A percentile compares a stretch with the other conserved stretches of the same genome.
These are phyloP conservation scores for Chrysosporium queenslandicum DNA, from an alignment of 2,329 filamentous ascomycete genomes.

Conservation along the genomic window DNA sequence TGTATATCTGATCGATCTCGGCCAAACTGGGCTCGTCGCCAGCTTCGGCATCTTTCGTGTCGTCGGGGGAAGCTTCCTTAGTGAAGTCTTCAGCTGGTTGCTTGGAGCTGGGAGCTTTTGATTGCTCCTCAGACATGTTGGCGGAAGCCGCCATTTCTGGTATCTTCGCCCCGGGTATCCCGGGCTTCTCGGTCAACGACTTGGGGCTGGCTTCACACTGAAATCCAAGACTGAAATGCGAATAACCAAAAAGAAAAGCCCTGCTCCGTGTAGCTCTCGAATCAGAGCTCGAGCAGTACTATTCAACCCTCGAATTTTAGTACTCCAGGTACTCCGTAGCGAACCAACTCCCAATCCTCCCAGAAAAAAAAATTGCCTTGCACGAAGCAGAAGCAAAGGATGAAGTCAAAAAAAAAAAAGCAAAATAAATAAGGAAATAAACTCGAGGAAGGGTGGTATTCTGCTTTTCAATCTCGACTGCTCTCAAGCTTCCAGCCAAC, in stretches of 20 bases:
- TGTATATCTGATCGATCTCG: constrained; percentile 33
- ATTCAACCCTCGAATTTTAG: too few relatives aligned
- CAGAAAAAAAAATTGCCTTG: too few relatives aligned
- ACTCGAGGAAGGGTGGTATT: neutral
- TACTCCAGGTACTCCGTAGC: too few relatives aligned
- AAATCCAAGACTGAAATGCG: too few relatives aligned
- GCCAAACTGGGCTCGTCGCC: constrained; percentile 24
- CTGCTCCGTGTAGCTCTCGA: too few relatives aligned
- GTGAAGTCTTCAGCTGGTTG: neutral
- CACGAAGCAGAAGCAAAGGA: too few relatives aligned
- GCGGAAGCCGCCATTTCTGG: neutral
- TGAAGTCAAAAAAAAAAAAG: neutral
- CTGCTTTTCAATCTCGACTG: too few relatives aligned
- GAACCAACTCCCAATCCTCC: too few relatives aligned
- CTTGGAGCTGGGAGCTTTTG: neutral
- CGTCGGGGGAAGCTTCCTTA: neutral
- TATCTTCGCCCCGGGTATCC: neutral
- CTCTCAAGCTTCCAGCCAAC: neutral
- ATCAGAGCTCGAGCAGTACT: too few relatives aligned
- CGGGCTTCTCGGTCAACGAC: neutral
- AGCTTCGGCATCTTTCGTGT: neutral
- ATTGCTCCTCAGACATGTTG: neutral
- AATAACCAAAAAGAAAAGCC: neutral
- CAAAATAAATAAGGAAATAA: neutral
- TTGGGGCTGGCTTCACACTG: too few relatives aligned